These are phyloP conservation scores for Aspergillus novoparasiticus DNA, from an alignment of 2,329 filamentous ascomycete species.

Conservation along the genomic window DNA sequence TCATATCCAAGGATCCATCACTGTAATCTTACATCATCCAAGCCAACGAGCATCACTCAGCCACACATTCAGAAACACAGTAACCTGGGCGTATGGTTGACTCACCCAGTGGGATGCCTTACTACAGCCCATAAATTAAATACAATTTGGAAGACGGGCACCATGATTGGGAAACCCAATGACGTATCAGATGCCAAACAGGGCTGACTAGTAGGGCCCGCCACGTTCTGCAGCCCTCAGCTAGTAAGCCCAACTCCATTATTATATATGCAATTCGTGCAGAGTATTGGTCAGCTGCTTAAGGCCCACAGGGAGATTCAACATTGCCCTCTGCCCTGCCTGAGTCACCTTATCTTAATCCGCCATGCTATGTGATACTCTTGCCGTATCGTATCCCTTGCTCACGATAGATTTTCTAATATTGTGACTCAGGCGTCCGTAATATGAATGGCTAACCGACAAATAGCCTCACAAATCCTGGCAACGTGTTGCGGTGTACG, in stretches of 20 bases:
- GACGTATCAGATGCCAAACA: neutral
- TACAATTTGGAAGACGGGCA: too few species aligned
- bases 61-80: neutral
- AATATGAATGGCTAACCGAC: neutral
- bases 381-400: neutral
- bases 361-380: neutral
- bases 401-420: neutral
- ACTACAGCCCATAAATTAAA: neutral
- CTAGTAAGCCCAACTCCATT: neutral
- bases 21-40: neutral
- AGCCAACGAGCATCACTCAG: neutral
- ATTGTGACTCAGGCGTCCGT: neutral
- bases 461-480: neutral
- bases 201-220: neutral
- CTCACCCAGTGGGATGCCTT: neutral
- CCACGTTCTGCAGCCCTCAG: neutral
- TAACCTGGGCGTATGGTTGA: neutral
- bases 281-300: neutral
- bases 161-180: too few species aligned
- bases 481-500: slow-evolving; percentile 9
- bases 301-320: neutral
- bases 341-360: neutral
- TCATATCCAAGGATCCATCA: neutral
- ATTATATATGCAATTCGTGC: neutral
- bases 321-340: neutral